Evolutionary conservation across 2,329 filamentous ascomycete species (phyloP), one percentile per base, ranked within the genome.

Genomic region (Penicillium sp.): DNA sequence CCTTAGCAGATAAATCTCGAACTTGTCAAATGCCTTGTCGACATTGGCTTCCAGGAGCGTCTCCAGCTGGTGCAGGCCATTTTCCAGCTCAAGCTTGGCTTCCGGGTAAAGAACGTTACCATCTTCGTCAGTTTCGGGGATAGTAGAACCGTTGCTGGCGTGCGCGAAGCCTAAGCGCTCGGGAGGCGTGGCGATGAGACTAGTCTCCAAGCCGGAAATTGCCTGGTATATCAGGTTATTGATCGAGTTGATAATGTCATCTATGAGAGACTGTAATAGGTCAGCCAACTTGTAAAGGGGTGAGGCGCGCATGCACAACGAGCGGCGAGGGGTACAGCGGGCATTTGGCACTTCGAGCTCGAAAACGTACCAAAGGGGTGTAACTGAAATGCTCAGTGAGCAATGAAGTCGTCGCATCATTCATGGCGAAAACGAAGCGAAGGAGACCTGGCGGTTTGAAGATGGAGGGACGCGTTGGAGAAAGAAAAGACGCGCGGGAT

Each of bases 241-340:
- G 72, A 96, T 85, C 49, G 88, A 89, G 78, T 97, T 96, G 77
- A 97, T 96, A 63, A 97, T 92, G 75, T 97, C 92, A 82, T 99
- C 94, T 67, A 99, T 88, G 38, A 99, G 84, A 55, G 89, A 89
- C 92, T 96, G 65, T 24, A 38, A 42, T 18, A 48, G 28, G 53
- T 58, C 41, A 65, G 63, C 50, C 30, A 49, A 50, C 35, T 53
- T 53, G 43, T 44, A 44, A 54, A 57, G 47, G 48, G 44, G 50
- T 44, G 46, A 40, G 36, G 14, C 47, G 16, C 41, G 44, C 16
- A 25, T 44, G 24, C 40, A 18, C 31, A 36, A 25, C 16, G 20
- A 18, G 48, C 42, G 24, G 25, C 20, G 31, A 48, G 22, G 30
- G 30, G 41, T 22, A 40, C 35, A 13, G 9, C 16, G 33, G 33